Evolutionary conservation across 768 basidiomycete genomes (phyloP).

Genomic region (Postia placenta): DNA sequence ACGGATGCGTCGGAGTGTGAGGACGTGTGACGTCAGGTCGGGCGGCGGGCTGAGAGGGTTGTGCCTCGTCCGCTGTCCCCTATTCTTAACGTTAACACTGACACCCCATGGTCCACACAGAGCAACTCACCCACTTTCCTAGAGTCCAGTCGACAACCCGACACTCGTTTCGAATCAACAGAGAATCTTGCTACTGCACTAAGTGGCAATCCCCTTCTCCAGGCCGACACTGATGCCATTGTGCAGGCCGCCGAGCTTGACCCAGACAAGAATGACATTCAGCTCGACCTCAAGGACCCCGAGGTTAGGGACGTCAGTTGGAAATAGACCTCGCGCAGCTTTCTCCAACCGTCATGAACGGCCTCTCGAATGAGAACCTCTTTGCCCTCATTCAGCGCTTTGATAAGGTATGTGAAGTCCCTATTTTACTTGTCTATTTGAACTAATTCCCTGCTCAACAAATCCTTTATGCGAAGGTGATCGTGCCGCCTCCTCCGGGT

Average conservation of each 20-base stretch:
- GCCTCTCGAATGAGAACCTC: constrained; percentile 34
- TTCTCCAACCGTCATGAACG: constrained; percentile 25
- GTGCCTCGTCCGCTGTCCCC: no score
- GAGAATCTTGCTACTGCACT: neutral
- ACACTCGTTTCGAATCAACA: no score
- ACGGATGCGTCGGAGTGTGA: no score
- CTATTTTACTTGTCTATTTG: neutral
- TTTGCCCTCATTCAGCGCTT: constrained; percentile 33
- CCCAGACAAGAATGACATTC: constrained; percentile 10
- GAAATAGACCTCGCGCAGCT: constrained; percentile 15
- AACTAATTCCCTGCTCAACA: constrained; percentile 19
- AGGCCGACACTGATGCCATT: neutral
- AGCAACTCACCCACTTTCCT: no score
- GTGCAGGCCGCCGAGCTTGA: constrained; percentile 9
- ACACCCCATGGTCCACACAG: no score
- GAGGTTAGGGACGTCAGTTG: constrained; percentile 23
- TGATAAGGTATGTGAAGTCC: constrained; percentile 29
- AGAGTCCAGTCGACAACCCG: no score
- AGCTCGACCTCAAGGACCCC: constrained; percentile 20
- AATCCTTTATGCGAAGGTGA: constrained; percentile 31
- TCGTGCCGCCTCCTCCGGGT: constrained; percentile 22
- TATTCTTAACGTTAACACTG: no score
- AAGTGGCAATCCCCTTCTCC: neutral
- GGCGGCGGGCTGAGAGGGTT: no score
- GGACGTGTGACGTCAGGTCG: no score